Evolutionary conservation across 2,329 filamentous ascomycete species (phyloP), one percentile per base, ranked within the genome.

Genomic region (Escovopsis weberi): DNA sequence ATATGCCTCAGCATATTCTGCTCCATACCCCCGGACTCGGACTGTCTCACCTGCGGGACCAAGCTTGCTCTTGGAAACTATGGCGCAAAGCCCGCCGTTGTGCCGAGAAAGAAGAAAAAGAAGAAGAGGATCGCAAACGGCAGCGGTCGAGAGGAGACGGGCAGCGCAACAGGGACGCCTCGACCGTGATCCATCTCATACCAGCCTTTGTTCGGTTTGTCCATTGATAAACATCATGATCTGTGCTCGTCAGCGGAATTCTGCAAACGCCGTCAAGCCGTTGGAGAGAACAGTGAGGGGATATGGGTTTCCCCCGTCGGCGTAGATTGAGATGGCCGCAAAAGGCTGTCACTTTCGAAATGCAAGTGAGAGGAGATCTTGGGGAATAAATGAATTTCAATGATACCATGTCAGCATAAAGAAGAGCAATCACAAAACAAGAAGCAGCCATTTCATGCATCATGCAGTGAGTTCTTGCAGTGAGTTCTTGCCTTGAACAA

Each of bases 1-100:
- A 87, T 98, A 52, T 98, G 91, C 57, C 68, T 98, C 37, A 94
- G 85, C 60, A 98, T 94, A 53, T 94, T 94, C 59, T 94, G 87
- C 64, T 69, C 75, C 53, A 60, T 72, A 2, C 74, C 74, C 1
- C 60, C 62, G 3, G 74, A 75, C 41, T 77, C 75, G 2, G 75
- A 80, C 49, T 94, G 87, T 59, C 65, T 91, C 48, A 94, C 86
- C 0, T 94, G 87, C 58, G 85, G 83, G 2, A 89, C 83, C 3
- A 75, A 78, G 53, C 67, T 94, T 28, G 70, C 78, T n/a, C 64
- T 88, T n/a, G 82, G 81, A 0, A 75, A 75, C 45, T 87, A 87
- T 54, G 84, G 84, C 18, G 69, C 74, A 5, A 85, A 80, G 53
- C 85, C 86, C 1, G 81, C 79, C n/a, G 81, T 89, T 5, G 68